Base-by-base conservation (phyloP, 345 rosid genomes). In the Limnanthes douglasii region DNA sequence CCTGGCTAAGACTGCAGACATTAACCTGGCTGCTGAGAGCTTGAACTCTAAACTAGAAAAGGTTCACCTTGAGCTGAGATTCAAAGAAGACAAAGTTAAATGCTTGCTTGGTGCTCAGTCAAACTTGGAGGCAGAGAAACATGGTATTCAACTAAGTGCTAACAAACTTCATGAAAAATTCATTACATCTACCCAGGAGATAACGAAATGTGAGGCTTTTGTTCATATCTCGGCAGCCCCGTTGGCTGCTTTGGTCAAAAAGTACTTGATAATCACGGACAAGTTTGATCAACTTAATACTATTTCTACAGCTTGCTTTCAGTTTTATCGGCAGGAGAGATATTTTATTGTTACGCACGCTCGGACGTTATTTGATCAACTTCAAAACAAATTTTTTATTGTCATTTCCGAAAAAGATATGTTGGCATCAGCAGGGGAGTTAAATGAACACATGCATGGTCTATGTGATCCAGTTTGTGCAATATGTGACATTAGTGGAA, bases 61-160 rank as follows among this genome's bases (percentile, higher is more conserved):
- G 46, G 27, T 69, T 62, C 61, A 60, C 18, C 56, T 34, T 44
- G 68, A 59, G 43, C 46, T 80, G 42, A 46, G 58, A 37, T 28
- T 49, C 32, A 90, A 75, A 58, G 92, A 70, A 42, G 68, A 68
- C 29, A 62, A 75, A 51, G 65, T 72, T 42, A 60, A 45, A 57
- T 20, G 34, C 50, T 63, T 80, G 56, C 48, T 62, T 27, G 44
- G 34, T 33, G 52, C 59, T 42, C 64, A 56, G 50, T 72, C 62
- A 43, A 74, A 55, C 3, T 41, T 77, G 69, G 79, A 68, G 53
- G 62, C 68, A 50, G 77, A 72, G 29, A 79, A 66, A 49, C 51
- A 41, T 43, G 56, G 56, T 34, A 66, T 64, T 41, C 70, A 62
- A 56, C 42, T 61, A 57, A 66, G 53, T 54, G 70, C 60, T 44